Evolutionary conservation across 2,329 filamentous ascomycete genomes (phyloP).

Genomic region (Aspergillus pseudoglaucus): DNA sequence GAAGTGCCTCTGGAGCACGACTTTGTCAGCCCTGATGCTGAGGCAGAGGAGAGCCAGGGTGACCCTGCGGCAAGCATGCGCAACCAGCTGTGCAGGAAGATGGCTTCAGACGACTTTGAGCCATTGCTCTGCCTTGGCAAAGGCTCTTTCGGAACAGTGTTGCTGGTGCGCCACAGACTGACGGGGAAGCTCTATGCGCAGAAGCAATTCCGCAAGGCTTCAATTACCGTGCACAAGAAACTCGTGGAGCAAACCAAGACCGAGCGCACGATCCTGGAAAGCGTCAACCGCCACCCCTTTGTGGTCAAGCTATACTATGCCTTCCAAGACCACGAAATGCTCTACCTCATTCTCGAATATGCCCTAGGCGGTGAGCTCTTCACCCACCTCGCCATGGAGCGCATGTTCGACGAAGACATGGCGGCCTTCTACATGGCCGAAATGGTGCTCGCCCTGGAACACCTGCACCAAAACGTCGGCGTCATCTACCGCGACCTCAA

Average conservation of each 20-base stretch:
- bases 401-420: slow-evolving; percentile 86
- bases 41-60: slow-evolving; percentile 24
- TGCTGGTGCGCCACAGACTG: slow-evolving; percentile 80
- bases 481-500: slow-evolving; percentile 97
- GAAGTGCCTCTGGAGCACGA: slow-evolving; percentile 79
- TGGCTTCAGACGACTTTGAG: slow-evolving; percentile 86
- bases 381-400: slow-evolving; percentile 85
- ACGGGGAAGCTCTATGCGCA: slow-evolving; percentile 92
- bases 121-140: slow-evolving; percentile 88
- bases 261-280: slow-evolving; percentile 89
- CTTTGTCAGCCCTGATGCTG: slow-evolving; percentile 62
- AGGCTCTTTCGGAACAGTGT: slow-evolving; percentile 89
- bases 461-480: slow-evolving; percentile 84
- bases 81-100: slow-evolving; percentile 62
- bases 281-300: slow-evolving; percentile 92
- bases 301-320: slow-evolving; percentile 98
- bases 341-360: slow-evolving; percentile 96
- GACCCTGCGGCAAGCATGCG: slow-evolving; percentile 48
- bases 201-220: slow-evolving; percentile 98
- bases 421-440: slow-evolving; percentile 98
- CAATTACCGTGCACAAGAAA: slow-evolving; percentile 89
- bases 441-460: slow-evolving; percentile 88
- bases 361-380: slow-evolving; percentile 96
- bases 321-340: slow-evolving; percentile 95
- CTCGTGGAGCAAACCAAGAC: slow-evolving; percentile 96